Base-by-base conservation (phyloP, 306 rosid species). In the Cucurbita ficifolia region DNA sequence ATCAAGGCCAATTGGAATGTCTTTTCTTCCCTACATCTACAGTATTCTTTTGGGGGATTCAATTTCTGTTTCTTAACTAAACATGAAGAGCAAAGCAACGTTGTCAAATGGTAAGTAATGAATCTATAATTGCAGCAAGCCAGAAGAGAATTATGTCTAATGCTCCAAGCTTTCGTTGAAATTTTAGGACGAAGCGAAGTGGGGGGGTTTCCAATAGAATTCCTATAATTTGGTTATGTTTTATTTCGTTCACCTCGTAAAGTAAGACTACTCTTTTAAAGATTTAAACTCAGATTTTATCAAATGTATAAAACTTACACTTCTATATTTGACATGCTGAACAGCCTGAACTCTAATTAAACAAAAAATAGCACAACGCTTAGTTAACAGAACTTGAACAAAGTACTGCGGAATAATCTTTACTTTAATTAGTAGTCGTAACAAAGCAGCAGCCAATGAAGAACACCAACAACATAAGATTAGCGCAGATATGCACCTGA, bases 401-500 rank as follows among this genome's bases (percentile, higher is more conserved):
- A 35, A 16, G 13, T 36, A 63, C 6, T 14, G 11, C 0, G 50
- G 50, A 38, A 29, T 24, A 70, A 42, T 3, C 16, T 60, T 49
- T 70, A 4, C 13, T 49, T 11, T 29, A 29, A 33, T 38, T 43
- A 14, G 45, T 14, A 59, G n/a, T 24, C 12, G 48, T 24, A 46
- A 54, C 29, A 58, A 42, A 22, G 5, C 45, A 69, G 8, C 56
- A 43, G 50, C 10, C 61, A 75, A 63, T 33, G 10, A 40, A 13
- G 55, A 67, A 67, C 18, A 58, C 39, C n/a, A 57, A 57, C n/a
- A 42, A 9, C 29, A 40, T 7, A 21, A 63, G 39, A 43, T 12
- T 13, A 19, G 38, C 40, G 16, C 21, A 46, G 55, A 45, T 45
- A 67, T 51, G 70, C 77, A 92, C 98, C 96, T 90, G 90, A 63